These are phyloP conservation scores for Coniosporium apollinis DNA, from an alignment of 495 filamentous ascomycete species.

Conservation along the genomic window DNA sequence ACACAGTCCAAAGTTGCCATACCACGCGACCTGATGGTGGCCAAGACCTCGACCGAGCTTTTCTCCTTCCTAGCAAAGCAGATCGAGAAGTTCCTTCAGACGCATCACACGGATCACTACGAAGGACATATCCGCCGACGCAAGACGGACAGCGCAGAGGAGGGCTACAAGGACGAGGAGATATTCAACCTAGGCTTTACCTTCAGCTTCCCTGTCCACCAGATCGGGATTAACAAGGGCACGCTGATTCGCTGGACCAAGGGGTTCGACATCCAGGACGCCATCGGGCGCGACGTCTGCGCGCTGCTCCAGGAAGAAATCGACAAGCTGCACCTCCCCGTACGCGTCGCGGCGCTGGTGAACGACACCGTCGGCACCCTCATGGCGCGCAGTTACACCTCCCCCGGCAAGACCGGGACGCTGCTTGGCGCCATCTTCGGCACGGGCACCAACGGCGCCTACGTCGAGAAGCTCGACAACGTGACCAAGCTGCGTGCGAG, in stretches of 20 bases:
- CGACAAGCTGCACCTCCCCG: slow-evolving; percentile 69
- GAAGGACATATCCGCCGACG: slow-evolving; percentile 46
- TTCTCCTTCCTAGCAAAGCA: slow-evolving; percentile 89
- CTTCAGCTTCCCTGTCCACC: slow-evolving; percentile 92
- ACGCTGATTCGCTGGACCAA: slow-evolving; percentile 94
- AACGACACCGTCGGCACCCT: slow-evolving; percentile 96
- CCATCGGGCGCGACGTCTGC: slow-evolving; percentile 88
- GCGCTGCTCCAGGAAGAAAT: slow-evolving; percentile 80
- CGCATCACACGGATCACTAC: slow-evolving; percentile 83
- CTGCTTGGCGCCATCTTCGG: slow-evolving; percentile 86
- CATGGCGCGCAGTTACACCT: slow-evolving; percentile 92
- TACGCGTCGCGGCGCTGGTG: slow-evolving; percentile 83
- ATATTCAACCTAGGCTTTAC: slow-evolving; percentile 90
- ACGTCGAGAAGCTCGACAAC: slow-evolving; percentile 58
- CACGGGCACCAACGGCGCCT: slow-evolving; percentile 89
- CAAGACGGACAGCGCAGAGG: slow-evolving; percentile 33
- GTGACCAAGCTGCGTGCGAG: slow-evolving; percentile 47
- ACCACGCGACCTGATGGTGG: slow-evolving; percentile 76
- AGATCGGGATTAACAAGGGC: slow-evolving; percentile 84
- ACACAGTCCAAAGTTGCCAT: slow-evolving; percentile 86
- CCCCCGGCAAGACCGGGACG: slow-evolving; percentile 72
- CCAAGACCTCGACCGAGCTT: slow-evolving; percentile 69
- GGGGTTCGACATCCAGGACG: slow-evolving; percentile 88
- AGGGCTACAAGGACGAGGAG: slow-evolving; percentile 44
- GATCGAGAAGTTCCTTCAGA: slow-evolving; percentile 70